These are phyloP conservation scores for Solanum hybrid DNA, from an alignment of 305 asterid genomes.

Conservation along the genomic window DNA sequence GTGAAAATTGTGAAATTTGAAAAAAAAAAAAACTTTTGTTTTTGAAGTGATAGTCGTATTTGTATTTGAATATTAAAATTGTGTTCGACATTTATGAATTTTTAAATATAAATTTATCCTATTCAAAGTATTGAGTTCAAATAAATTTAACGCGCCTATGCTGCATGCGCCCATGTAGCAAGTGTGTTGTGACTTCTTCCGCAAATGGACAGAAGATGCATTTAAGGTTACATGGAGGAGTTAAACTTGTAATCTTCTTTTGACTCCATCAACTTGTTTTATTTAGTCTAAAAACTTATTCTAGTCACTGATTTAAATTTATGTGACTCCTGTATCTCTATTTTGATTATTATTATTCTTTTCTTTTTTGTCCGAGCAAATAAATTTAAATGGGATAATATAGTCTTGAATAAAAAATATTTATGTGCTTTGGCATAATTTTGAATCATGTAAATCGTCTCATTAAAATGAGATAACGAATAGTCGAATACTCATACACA, in stretches of 20 bases:
- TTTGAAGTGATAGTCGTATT: background rate
- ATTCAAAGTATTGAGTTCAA: background rate
- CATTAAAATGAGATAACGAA: background rate
- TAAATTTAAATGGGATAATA: background rate
- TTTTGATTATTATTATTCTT: background rate
- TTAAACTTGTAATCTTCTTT: background rate
- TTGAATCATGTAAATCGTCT: background rate
- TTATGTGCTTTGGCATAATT: background rate
- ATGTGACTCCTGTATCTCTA: background rate
- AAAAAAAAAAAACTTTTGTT: background rate
- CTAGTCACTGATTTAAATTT: background rate
- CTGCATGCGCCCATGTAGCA: background rate
- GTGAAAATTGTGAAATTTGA: background rate
- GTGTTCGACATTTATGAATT: background rate
- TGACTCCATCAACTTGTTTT: background rate
- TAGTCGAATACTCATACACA: background rate
- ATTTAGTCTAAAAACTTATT: background rate
- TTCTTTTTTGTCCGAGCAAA: background rate
- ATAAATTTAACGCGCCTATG: background rate
- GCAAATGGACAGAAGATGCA: background rate
- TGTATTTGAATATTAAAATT: background rate
- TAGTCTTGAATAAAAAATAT: background rate
- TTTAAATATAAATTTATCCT: background rate
- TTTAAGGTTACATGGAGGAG: background rate
- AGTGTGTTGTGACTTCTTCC: background rate